Evolutionary conservation across 2,329 filamentous ascomycete genomes (phyloP), one percentile per base, ranked within the genome.

Genomic region (Rasamsonia emersonii): DNA sequence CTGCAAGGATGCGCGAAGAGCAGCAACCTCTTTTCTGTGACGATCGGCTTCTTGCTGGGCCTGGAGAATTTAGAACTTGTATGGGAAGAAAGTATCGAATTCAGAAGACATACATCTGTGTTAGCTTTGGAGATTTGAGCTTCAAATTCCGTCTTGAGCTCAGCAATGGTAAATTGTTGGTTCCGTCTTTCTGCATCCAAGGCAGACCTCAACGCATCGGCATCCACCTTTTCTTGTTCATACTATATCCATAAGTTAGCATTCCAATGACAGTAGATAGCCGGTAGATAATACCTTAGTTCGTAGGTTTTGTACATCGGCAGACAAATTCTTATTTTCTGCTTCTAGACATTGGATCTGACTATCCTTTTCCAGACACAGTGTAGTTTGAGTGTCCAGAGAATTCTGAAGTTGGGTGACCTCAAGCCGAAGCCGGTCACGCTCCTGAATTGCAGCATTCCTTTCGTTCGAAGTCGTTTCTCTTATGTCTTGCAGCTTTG

Each of bases 1-100:
- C 15, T 54, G 47, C 37, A 56, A 47, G 15, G 33, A 31, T 8
- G 31, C 31, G 26, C 47, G 48, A 21, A 60, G 28, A n/a, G 40
- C 36, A 5, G 30, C 29, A n/a, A 44, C 45, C 21, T 54, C 46
- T 13, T 51, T 45, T 18, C 47, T 47, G 25, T 48, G 43, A 17
- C 42, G 41, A 3, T 39, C 30, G 5, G 38, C 33, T 48, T 59
- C 27, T n/a, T 26, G 5, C 17, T 33, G 25, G 5, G 21, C 29
- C 39, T 42, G 17, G 18, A 20, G 21, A 8, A 27, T 10, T 33
- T 18, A 32, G 28, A 11, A 20, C 16, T 25, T 37, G 11, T 29
- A 24, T 35, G 23, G 24, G n/a, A 10, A 25, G 4, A 6, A 11
- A 4, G 20, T 11, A 33, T 4, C 10, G 11, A 19, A 6, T 14